Base-by-base conservation (phyloP, 2,329 filamentous ascomycete genomes). In the Aspergillus pseudotamarii region DNA sequence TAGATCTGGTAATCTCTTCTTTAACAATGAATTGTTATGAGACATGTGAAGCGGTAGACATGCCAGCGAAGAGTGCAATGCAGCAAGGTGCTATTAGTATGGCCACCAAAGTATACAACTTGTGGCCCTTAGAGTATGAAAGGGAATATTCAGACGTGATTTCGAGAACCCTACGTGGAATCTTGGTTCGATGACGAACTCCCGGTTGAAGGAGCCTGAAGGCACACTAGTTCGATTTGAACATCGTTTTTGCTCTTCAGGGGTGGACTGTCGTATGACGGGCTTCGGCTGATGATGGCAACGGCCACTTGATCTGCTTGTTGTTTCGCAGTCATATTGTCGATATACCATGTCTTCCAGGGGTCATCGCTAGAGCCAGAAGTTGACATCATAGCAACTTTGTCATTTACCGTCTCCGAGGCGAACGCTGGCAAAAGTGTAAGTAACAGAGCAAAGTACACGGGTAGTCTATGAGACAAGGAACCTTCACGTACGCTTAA, bases 311-410 rank as follows among this genome's bases (percentile, higher is more conserved):
- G 75, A 11, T 68, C 67, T 3, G 77, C 76, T 60, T 78, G 76
- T 21, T 76, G 66, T 19, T 48, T 38, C 23, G 74, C 68, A 2
- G 70, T 75, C 69, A 76, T 75, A 38, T 72, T 68, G 54, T 77
- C 72, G 28, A 78, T 66, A 58, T 74, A 77, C 73, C 72, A 78
- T n/a, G 76, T 75, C 59, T 72, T 72, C 76, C 76, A 79, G 2
- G 76, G 74, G 50, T 62, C 66, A 26, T 66, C 53, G 26, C 68
- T 66, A 36, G 65, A 71, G 3, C 77, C 77, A 12, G 73, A 64
- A n/a, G 68, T 71, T 59, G 73, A 71, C 2, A 78, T 61, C 5
- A 63, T 69, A 3, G 74, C 72, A 21, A 69, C 67, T 28, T 69
- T 62, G 36, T 67, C 66, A 8, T 70, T 65, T n/a, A 68, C 65